Conservation (phyloP, 192 early-diverging fungal genomes). For the Entophlyctis luteolus region DNA sequence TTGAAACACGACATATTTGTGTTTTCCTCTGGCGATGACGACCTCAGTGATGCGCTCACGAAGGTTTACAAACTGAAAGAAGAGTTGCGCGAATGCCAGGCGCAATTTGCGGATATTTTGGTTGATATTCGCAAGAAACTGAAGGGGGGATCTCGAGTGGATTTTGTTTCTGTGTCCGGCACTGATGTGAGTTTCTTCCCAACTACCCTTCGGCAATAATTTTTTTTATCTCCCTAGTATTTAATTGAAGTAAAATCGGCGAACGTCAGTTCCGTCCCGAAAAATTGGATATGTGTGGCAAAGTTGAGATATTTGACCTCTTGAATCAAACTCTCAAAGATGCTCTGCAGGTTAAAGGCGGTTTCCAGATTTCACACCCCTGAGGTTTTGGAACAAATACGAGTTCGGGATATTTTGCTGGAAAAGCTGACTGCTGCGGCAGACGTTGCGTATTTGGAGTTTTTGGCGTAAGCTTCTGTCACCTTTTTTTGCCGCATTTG, state of each 20-base stretch:
- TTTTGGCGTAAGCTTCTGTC: constrained; percentile 29
- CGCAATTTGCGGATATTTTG: constrained; percentile 51
- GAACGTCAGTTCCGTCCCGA: constrained; percentile 55
- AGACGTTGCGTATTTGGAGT: constrained; percentile 53
- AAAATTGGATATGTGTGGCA: constrained; percentile 71
- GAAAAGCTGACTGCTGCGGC: constrained; percentile 55
- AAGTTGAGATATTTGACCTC: too few relatives aligned
- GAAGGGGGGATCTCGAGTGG: constrained; percentile 37
- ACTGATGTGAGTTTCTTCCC: constrained; percentile 46
- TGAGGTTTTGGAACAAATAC: constrained; percentile 48
- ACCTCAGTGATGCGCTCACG: constrained; percentile 1
- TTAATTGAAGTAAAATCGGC: constrained; percentile 67
- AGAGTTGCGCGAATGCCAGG: constrained; percentile 54
- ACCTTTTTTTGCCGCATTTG: not conserved
- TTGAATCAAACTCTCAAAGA: too few relatives aligned
- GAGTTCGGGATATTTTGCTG: constrained; percentile 51
- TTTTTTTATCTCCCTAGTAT: constrained; percentile 37
- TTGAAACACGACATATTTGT: constrained; percentile 21
- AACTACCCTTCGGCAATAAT: not conserved
- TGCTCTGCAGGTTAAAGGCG: constrained; percentile 54
- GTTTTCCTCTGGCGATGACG: not conserved
- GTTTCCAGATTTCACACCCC: constrained; percentile 68
- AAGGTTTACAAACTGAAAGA: constrained; percentile 16
- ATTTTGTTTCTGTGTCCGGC: constrained; percentile 62
- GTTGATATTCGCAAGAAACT: constrained; percentile 46